Evolutionary conservation across 2,329 filamentous ascomycete genomes (phyloP), one percentile per base, ranked within the genome.

Genomic region (Scedosporium apiospermum): DNA sequence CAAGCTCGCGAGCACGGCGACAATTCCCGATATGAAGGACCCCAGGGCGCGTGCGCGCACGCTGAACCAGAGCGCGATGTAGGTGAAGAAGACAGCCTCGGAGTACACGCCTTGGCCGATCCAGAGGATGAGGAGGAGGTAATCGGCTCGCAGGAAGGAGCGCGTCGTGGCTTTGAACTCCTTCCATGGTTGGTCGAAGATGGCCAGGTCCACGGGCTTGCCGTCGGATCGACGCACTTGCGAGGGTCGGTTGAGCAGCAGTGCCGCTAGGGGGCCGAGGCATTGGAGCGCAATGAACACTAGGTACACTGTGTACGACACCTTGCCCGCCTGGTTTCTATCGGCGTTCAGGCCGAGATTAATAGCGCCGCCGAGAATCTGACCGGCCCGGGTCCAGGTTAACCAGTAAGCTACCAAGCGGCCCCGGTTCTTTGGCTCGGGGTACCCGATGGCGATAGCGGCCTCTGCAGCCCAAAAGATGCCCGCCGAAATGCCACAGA

Each of bases 391-490:
- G 0, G 78, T 75, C 65, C 76, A 82, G 0, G 76, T 79, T 3
- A 90, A 77, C 88, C 88, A 91, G 68, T 88, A 86, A 0, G 87
- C 88, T 0, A 91, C 75, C n/a, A 85, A 83, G 14, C 80, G 80
- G 0, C 86, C 87, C 61, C 83, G 81, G 58, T 88, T 88, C 69
- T 83, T 84, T 0, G 87, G 86, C 67, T 91, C 88, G 0, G 88
- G 88, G 66, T 91, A 91, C 0, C 84, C 80, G 21, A 91, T 82
- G 0, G 88, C 88, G 63, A 91, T 89, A 0, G 88, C 88, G 0
- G 86, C 86, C 72, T 91, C 88, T 0, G 88, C 84, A 78, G 86
- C 86, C 88, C 88, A 91, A 72, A 91, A 91, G 0, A 91, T 77
- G 0, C 88, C 88, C 0, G 88, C 88, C 0, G 84, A 87, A 38